Base-by-base conservation (phyloP, 1,284 basidiomycete species). In the Ustilago trichophora region DNA sequence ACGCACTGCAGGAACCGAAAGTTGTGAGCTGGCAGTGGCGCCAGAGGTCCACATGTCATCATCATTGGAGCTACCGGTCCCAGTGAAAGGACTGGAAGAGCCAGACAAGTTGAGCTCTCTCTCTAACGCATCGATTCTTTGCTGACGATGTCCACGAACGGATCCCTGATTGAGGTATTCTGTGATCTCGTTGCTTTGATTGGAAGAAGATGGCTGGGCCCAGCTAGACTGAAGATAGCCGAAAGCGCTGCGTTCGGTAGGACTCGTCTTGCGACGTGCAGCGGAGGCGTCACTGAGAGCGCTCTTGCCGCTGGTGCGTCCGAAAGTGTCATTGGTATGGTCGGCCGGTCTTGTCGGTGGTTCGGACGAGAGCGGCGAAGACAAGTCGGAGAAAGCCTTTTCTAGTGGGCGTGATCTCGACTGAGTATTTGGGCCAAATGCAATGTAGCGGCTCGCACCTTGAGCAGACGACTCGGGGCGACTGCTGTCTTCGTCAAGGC, bases 271-370 rank as follows among this genome's bases (percentile, higher is more conserved):
- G 9, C 59, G 46, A n/a, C 56, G 48, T 27, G 37, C 15, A 3
- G 48, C 6, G 13, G 34, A 31, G 15, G n/a, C n/a, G n/a, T 52
- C 49, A 38, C 49, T 52, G 27, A 47, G 19, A 22, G 48, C 55
- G 25, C 47, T 62, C 15, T 33, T 38, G 16, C 52, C 52, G 21
- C 51, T 50, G 3, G 59, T 49, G 2, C 52, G 45, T 21, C 52
- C 51, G 29, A 62, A 62, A 13, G 59, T 62, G 25, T 62, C 52
- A 29, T 45, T 42, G 32, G 52, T 42, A 11, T 50, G 35, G 16
- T 62, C 46, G 15, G 41, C 25, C 22, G 32, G 22, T 25, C 36
- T n/a, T 4, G 32, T 11, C 3, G 46, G 33, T 3, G 29, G 32
- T 6, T 46, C 27, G 37, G 41, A 36, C n/a, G 56, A 35, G 12